phyloP scores from a whole-genome alignment of 2,329 filamentous ascomycete species.

The Diaporthe vexans region DNA sequence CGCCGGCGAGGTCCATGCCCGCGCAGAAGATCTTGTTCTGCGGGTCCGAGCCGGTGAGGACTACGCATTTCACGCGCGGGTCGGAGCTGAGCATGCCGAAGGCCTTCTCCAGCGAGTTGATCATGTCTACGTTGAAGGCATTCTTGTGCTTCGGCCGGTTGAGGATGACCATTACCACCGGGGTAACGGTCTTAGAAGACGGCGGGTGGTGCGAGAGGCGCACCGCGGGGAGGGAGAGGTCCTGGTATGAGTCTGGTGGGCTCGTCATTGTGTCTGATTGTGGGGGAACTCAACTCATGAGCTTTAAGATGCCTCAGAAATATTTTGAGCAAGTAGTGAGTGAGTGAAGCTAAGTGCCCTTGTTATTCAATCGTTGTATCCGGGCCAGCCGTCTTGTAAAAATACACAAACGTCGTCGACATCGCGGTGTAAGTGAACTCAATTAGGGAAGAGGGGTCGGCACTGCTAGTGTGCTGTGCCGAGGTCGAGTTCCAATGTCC shows the following conservation, averaged over 20 bases:
- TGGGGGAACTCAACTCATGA: background rate
- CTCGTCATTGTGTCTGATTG: background rate
- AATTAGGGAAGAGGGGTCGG: slow-evolving; percentile 6
- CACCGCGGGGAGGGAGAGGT: slow-evolving; percentile 59
- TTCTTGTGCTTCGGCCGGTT: slow-evolving; percentile 75
- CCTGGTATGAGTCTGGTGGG: slow-evolving; percentile 56
- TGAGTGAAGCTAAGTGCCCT: background rate
- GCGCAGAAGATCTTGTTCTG: slow-evolving; percentile 68
- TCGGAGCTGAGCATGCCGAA: slow-evolving; percentile 66
- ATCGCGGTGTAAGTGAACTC: slow-evolving; percentile 1
- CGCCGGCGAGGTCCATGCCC: slow-evolving; percentile 66
- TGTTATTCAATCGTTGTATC: background rate
- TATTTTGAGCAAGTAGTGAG: background rate
- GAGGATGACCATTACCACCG: slow-evolving; percentile 73
- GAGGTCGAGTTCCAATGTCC: background rate
- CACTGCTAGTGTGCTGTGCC: slow-evolving; percentile 22
- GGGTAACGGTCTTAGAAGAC: slow-evolving; percentile 68
- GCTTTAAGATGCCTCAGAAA: background rate
- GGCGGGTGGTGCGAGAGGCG: slow-evolving; percentile 63
- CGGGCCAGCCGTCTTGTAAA: background rate
- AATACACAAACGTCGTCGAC: background rate
- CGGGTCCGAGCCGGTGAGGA: slow-evolving; percentile 66
- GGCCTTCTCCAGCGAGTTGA: slow-evolving; percentile 69
- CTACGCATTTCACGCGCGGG: slow-evolving; percentile 66
- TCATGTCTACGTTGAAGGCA: slow-evolving; percentile 78